Evolutionary conservation across 768 basidiomycete species (phyloP).

Genomic region (Leccinum imitatum): DNA sequence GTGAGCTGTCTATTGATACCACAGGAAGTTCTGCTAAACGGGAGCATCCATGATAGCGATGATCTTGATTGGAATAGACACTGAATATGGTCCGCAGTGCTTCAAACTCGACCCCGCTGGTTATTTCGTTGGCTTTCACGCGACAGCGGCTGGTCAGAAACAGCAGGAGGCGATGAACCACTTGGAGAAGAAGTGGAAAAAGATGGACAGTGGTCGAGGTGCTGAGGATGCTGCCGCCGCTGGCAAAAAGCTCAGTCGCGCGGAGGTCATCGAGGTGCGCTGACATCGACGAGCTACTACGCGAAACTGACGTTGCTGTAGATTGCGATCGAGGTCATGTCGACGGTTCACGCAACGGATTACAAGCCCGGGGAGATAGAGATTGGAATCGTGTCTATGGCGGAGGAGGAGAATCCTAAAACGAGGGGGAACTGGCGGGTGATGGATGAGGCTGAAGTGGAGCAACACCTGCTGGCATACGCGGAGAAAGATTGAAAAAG

Average conservation of each 20-base stretch:
- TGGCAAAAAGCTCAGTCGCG: constrained; percentile 67
- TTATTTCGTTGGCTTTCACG: constrained; percentile 98
- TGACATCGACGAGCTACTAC: background rate
- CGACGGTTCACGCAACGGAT: constrained; percentile 91
- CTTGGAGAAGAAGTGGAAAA: constrained; percentile 99
- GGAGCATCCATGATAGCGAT: constrained; percentile 57
- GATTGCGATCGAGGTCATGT: constrained; percentile 95
- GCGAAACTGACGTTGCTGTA: constrained; percentile 31
- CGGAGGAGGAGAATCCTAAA: constrained; percentile 70
- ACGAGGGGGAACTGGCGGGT: constrained; percentile 77
- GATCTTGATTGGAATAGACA: constrained; percentile 92
- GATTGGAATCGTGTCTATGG: constrained; percentile 85
- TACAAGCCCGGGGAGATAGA: constrained; percentile 96
- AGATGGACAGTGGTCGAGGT: constrained; percentile 74
- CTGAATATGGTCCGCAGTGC: constrained; percentile 90
- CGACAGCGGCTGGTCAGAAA: constrained; percentile 93
- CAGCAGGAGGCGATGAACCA: constrained; percentile 99
- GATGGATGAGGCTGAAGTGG: constrained; percentile 75
- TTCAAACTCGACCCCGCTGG: constrained; percentile 99
- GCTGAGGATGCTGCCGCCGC: constrained; percentile 78
- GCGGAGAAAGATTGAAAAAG: constrained; percentile 75
- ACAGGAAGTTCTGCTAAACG: constrained; percentile 1
- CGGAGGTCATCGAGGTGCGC: constrained; percentile 87
- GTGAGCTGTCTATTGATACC: constrained; percentile 45
- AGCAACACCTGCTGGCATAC: constrained; percentile 77